Conservation (phyloP, 805 yeast species). For the Starmera amethionina region DNA sequence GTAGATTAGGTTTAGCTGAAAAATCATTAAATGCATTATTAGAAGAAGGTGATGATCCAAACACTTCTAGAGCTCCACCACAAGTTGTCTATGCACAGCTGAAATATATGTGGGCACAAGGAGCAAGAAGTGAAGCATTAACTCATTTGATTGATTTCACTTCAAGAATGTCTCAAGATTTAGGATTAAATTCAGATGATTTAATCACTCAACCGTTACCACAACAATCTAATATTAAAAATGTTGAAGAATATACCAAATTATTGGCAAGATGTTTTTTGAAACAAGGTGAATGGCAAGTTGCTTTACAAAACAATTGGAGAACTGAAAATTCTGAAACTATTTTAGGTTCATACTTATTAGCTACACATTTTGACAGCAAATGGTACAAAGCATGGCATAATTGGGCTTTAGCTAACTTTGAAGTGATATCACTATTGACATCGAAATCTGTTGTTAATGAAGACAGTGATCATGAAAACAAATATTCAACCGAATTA, state of each 20-base stretch:
- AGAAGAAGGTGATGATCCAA: conserved; percentile 53
- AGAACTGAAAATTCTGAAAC: conserved; percentile 68
- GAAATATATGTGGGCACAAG: conserved; percentile 95
- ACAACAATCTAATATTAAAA: conserved; percentile 45
- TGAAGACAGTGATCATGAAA: conserved; percentile 19
- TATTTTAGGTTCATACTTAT: conserved; percentile 79
- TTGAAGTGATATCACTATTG: conserved; percentile 76
- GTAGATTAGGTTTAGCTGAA: conserved; percentile 85
- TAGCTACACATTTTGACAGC: conserved; percentile 91
- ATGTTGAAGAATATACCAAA: conserved; percentile 73
- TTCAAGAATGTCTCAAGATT: conserved; percentile 77
- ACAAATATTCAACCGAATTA: conserved; percentile 36
- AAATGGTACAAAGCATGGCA: conserved; percentile 99
- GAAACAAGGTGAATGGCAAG: conserved; percentile 98
- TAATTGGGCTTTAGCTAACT: conserved; percentile 97
- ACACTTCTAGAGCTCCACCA: conserved; percentile 80
- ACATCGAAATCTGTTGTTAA: conserved; percentile 25
- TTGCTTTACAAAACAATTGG: conserved; percentile 74
- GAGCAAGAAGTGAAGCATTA: conserved; percentile 79
- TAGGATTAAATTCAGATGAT: conserved; percentile 81
- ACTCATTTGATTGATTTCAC: conserved; percentile 84
- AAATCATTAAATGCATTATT: conserved; percentile 74
- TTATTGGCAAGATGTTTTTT: conserved; percentile 87
- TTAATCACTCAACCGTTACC: conserved; percentile 82
- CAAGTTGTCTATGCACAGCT: conserved; percentile 95